Conservation (phyloP, 495 filamentous ascomycete genomes). For the Penicillium cataractarum region DNA sequence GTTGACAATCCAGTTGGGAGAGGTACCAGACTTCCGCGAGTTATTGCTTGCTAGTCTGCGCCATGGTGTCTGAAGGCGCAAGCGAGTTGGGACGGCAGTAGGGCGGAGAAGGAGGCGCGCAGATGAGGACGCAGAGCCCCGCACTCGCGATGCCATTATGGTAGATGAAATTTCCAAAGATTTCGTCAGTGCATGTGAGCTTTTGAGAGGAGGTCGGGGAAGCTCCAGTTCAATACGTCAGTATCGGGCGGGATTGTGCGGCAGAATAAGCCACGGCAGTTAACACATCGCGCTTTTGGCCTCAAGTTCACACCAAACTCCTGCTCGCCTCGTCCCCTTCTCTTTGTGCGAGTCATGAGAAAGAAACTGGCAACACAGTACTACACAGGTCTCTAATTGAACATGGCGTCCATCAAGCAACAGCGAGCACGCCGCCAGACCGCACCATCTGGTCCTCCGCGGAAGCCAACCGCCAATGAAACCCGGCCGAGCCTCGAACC, state of each 20-base stretch:
- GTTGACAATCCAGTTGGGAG: slow-evolving; percentile 40
- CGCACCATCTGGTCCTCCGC: slow-evolving; percentile 43
- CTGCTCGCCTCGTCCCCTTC: background rate
- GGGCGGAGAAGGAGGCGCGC: slow-evolving; percentile 27
- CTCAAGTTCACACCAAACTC: slow-evolving; percentile 7
- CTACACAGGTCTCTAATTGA: slow-evolving; percentile 15
- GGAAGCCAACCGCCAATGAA: slow-evolving; percentile 35
- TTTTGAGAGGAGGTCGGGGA: slow-evolving; percentile 21
- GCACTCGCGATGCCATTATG: slow-evolving; percentile 38
- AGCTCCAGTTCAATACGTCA: slow-evolving; percentile 37
- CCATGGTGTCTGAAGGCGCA: slow-evolving; percentile 29
- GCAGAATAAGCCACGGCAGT: slow-evolving; percentile 40
- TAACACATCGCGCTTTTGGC: slow-evolving; percentile 25
- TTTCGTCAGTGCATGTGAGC: background rate
- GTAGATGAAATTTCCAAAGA: slow-evolving; percentile 9
- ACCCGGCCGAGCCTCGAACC: slow-evolving; percentile 27
- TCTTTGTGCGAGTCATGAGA: slow-evolving; percentile 17
- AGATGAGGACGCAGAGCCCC: slow-evolving; percentile 28
- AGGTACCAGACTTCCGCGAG: slow-evolving; percentile 18
- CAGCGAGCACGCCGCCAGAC: slow-evolving; percentile 49
- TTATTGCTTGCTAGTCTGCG: slow-evolving; percentile 40
- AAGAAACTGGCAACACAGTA: background rate
- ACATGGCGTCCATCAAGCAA: slow-evolving; percentile 32
- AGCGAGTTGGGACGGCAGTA: slow-evolving; percentile 21
- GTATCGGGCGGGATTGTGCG: slow-evolving; percentile 35